Conservation (phyloP, 352 stramenopile species). For the Saprolegnia diclina region DNA sequence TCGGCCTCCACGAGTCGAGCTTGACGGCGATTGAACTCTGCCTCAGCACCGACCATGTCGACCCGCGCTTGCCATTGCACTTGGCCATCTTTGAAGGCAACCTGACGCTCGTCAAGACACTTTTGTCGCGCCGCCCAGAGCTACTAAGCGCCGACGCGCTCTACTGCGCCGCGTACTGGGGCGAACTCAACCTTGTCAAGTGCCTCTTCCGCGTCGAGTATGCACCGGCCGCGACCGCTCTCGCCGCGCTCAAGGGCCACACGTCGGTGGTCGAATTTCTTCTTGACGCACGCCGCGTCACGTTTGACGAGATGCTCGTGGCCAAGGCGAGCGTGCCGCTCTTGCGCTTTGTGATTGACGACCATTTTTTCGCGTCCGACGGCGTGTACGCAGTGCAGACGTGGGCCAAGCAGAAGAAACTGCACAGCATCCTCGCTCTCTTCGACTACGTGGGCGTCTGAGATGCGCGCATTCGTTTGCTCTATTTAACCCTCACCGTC, state of each 20-base stretch:
- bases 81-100: slow-evolving; percentile 25
- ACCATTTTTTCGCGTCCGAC: slow-evolving; percentile 12
- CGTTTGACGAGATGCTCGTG: background rate
- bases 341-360: background rate
- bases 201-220: background rate
- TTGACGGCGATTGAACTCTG: slow-evolving; percentile 10
- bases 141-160: slow-evolving; percentile 1
- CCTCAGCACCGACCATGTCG: background rate
- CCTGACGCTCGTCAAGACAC: background rate
- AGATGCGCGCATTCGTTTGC: background rate
- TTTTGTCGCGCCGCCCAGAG: slow-evolving; percentile 1
- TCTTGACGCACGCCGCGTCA: background rate
- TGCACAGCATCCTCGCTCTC: background rate
- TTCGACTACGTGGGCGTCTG: slow-evolving; percentile 1
- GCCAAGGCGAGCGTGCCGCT: slow-evolving; percentile 3
- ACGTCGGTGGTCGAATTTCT: background rate
- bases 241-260: slow-evolving; percentile 8
- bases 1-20: background rate
- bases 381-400: slow-evolving; percentile 4
- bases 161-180: slow-evolving; percentile 8
- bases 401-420: slow-evolving; percentile 12
- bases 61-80: slow-evolving; percentile 17
- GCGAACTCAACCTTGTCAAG: slow-evolving; percentile 7
- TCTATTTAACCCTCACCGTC: background rate
- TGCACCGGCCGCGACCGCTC: background rate